phyloP scores from a whole-genome alignment of 495 filamentous ascomycete genomes.

The Astrothelium subdiscretum region DNA sequence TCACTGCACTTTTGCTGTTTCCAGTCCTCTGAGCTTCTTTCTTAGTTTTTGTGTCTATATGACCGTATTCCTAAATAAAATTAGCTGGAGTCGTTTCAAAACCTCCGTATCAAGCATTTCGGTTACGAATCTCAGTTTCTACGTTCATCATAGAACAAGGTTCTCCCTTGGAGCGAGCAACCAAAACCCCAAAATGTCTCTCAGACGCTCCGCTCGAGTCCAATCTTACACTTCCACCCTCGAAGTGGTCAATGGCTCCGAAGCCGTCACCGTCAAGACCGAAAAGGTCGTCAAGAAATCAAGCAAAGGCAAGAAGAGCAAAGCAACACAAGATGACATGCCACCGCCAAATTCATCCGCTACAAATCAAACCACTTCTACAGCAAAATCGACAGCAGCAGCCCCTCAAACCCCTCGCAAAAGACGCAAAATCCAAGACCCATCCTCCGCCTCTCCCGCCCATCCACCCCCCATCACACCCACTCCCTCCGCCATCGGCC shows the following conservation, averaged over 20 bases:
- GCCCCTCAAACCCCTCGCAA: conserved; percentile 3
- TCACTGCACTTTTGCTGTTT: too few relatives aligned
- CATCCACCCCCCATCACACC: conserved; percentile 23
- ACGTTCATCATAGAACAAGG: not conserved
- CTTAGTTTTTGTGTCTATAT: not conserved
- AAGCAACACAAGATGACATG: conserved; percentile 1
- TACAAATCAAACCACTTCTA: not conserved
- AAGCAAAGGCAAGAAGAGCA: conserved; percentile 11
- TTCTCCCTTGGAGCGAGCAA: not conserved
- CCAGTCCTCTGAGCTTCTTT: too few relatives aligned
- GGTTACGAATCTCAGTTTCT: not conserved
- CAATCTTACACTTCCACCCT: conserved; percentile 4
- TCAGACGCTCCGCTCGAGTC: conserved; percentile 24
- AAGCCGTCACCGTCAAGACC: not conserved
- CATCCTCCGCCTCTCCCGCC: not conserved
- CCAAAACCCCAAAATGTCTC: conserved; percentile 17
- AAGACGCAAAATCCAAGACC: not conserved
- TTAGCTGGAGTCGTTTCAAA: not conserved
- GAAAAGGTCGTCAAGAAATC: conserved; percentile 4
- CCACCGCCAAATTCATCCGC: not conserved
- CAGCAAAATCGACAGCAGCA: conserved; percentile 3
- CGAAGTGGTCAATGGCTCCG: not conserved
- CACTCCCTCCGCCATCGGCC: conserved; percentile 20
- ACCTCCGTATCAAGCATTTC: too few relatives aligned
- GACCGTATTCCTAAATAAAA: not conserved